Conservation (phyloP, 192 early-diverging fungal species). For the Backusella macrospora region DNA sequence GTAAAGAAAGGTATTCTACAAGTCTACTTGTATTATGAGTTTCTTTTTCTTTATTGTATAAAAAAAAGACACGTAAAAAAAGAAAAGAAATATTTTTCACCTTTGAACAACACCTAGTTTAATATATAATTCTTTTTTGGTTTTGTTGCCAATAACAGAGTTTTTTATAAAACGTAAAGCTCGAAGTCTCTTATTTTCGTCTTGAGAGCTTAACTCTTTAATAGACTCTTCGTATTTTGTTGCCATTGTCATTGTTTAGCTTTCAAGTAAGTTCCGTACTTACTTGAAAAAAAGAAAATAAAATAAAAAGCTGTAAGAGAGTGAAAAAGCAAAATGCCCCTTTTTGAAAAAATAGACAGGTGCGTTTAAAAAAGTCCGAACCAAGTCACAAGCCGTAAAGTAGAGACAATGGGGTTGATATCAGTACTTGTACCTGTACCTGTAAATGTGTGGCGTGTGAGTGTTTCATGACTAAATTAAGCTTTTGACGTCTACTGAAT, state of each 20-base stretch:
- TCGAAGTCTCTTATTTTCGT: slow-evolving; percentile 47
- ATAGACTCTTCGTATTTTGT: slow-evolving; percentile 58
- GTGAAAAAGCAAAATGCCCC: not conserved
- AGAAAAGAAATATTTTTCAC: slow-evolving; percentile 22
- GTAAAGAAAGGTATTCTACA: slow-evolving; percentile 52
- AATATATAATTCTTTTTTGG: slow-evolving; percentile 77
- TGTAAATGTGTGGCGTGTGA: too few species aligned
- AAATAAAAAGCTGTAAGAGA: not conserved
- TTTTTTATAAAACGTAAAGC: slow-evolving; percentile 81
- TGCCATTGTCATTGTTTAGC: slow-evolving; percentile 43
- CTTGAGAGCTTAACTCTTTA: slow-evolving; percentile 45
- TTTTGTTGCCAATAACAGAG: slow-evolving; percentile 78
- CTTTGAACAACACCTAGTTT: slow-evolving; percentile 62
- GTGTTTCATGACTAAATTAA: too few species aligned
- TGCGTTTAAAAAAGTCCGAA: not conserved
- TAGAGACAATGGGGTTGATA: not conserved
- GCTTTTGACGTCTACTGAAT: too few species aligned
- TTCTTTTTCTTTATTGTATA: not conserved
- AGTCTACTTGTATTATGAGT: slow-evolving; percentile 43
- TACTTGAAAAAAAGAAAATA: not conserved
- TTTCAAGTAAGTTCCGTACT: not conserved
- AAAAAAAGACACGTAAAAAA: not conserved
- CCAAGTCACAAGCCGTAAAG: not conserved
- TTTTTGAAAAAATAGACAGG: not conserved
- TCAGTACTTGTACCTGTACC: not conserved